Evolutionary conservation across 352 stramenopile genomes (phyloP), one percentile per base, ranked within the genome.

Genomic region (Phytophthora macrochlamydospora): DNA sequence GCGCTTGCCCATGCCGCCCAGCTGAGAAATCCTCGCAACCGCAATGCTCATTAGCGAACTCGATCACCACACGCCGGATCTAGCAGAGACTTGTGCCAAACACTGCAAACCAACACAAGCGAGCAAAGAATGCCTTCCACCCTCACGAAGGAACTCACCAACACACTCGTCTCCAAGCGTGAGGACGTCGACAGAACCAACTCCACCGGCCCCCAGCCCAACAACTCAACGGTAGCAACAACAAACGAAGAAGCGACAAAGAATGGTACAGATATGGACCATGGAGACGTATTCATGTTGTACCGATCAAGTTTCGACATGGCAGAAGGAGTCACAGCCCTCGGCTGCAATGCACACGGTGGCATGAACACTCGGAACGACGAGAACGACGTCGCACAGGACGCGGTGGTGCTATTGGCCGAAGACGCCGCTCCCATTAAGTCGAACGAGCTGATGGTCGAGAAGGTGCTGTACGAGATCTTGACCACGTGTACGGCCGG

Each of bases 11-110:
- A 71, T 71, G 57, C 64, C 64, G 58, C 59, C 35, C 31, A 48
- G 53, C 42, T 42, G 46, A 63, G 31, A 56, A 35, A 66, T 58
- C 44, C 51, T 7, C 57, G 33, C 50, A 35, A 56, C n/a, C 12
- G 30, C 48, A 54, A 51, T 28, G 38, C 32, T 67, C 51, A 71
- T 63, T 71, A 67, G 56, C 45, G 6, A 67, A 67, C 61, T 67
- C 18, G 38, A 71, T 14, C 57, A 51, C 51, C 28, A 56, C 67
- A 32, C 37, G 65, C 51, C 58, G 63, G 45, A 55, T 57, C 54
- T 40, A 69, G 18, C 18, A 24, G 18, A 24, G 18, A 24, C 18
- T 24, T 24, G 18, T 24, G 18, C 18, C 18, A 37, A 69, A 63
- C 46, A 48, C 29, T 44, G 53, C 46, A 32, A 56, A 30, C 35